Conservation (phyloP, 2,329 filamentous ascomycete species). For the Colletotrichum spinosum region DNA sequence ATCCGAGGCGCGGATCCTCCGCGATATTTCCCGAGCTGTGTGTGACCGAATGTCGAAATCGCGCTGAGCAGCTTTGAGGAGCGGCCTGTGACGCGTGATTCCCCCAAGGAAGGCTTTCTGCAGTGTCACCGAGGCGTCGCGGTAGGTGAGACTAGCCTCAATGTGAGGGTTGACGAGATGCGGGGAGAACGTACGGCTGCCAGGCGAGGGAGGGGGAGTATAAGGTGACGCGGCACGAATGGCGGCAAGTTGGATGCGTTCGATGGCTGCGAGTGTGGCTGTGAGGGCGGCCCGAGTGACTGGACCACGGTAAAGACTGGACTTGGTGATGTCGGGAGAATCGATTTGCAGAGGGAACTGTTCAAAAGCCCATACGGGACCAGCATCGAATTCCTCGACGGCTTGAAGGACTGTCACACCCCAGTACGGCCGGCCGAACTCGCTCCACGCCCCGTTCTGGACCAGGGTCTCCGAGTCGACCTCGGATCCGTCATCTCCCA, state of each 20-base stretch:
- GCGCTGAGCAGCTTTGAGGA: constrained; percentile 52
- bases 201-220: constrained; percentile 36
- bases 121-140: constrained; percentile 45
- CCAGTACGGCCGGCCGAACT: constrained; percentile 52
- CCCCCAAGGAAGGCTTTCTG: constrained; percentile 52
- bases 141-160: constrained; percentile 31
- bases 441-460: constrained; percentile 40
- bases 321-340: constrained; percentile 52
- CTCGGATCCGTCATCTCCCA: constrained; percentile 54
- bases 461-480: constrained; percentile 46
- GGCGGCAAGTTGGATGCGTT: constrained; percentile 44
- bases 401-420: constrained; percentile 54
- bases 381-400: constrained; percentile 54
- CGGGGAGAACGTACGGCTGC: constrained; percentile 21
- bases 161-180: constrained; percentile 37
- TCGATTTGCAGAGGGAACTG: constrained; percentile 56
- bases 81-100: constrained; percentile 48
- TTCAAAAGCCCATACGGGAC: constrained; percentile 57
- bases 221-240: constrained; percentile 24
- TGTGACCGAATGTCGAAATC: constrained; percentile 50
- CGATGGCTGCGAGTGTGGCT: constrained; percentile 50
- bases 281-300: constrained; percentile 52
- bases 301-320: constrained; percentile 52
- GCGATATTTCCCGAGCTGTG: constrained; percentile 51
- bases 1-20: constrained; percentile 54